phyloP scores from a whole-genome alignment of 108 stramenopile species.

The Aureococcus anophagefferens region DNA sequence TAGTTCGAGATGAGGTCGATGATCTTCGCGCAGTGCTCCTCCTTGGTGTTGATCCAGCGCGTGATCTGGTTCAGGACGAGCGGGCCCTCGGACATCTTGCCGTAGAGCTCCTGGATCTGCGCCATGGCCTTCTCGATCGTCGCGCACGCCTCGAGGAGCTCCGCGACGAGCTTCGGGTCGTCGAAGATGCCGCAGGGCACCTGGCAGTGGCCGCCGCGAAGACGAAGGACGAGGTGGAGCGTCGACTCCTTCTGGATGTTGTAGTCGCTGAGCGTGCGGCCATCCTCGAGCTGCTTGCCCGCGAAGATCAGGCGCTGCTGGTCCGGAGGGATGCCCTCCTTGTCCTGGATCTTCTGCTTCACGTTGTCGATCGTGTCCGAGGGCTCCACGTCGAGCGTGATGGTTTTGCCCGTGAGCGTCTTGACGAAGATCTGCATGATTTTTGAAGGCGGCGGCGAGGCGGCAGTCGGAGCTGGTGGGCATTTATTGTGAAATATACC shows the following conservation, averaged over 20 bases:
- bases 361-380: constrained; percentile 69
- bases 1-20: background rate
- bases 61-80: background rate
- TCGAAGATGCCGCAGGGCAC: constrained; percentile 6
- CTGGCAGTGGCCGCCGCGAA: constrained; percentile 59
- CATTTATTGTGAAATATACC: no score
- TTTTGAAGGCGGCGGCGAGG: no score
- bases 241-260: constrained; percentile 97
- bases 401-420: constrained; percentile 45
- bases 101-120: background rate
- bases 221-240: constrained; percentile 77
- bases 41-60: background rate
- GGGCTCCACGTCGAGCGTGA: constrained; percentile 55
- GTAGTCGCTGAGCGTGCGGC: constrained; percentile 86
- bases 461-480: no score
- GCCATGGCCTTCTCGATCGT: constrained; percentile 2
- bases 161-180: background rate
- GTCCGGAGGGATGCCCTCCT: constrained; percentile 93
- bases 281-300: constrained; percentile 93
- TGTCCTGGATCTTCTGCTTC: constrained; percentile 88
- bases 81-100: background rate
- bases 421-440: constrained; percentile 34
- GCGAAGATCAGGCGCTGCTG: constrained; percentile 93
- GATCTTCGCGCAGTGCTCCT: background rate
- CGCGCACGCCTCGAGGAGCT: background rate